These are phyloP conservation scores for Chytriomyces hyalinus DNA, from an alignment of 192 early-diverging fungal species.

Conservation along the genomic window DNA sequence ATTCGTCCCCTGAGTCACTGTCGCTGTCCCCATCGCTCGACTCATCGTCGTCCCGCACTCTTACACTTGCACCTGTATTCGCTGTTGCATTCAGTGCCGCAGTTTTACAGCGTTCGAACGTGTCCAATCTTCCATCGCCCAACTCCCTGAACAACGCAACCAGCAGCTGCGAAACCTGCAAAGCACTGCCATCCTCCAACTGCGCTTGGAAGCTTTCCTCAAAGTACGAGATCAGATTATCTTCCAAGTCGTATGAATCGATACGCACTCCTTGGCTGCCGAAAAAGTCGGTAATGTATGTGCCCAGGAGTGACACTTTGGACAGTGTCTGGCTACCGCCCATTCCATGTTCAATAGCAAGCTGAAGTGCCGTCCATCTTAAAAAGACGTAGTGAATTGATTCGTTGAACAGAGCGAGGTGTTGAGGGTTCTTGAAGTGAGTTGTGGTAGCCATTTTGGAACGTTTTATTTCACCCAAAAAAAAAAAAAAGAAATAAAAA, in stretches of 20 bases:
- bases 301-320: slow-evolving; percentile 33
- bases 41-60: slow-evolving; percentile 66
- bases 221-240: slow-evolving; percentile 54
- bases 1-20: slow-evolving; percentile 16
- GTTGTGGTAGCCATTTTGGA: not conserved
- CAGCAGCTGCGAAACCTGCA: slow-evolving; percentile 79
- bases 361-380: slow-evolving; percentile 60
- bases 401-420: slow-evolving; percentile 43
- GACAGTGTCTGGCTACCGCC: slow-evolving; percentile 38
- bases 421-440: slow-evolving; percentile 9
- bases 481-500: not conserved
- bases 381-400: slow-evolving; percentile 44
- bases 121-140: slow-evolving; percentile 59
- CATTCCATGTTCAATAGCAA: slow-evolving; percentile 53
- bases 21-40: slow-evolving; percentile 71
- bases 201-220: slow-evolving; percentile 58
- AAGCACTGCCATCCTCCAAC: slow-evolving; percentile 80
- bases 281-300: slow-evolving; percentile 51
- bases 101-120: slow-evolving; percentile 68
- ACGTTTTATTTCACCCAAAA: not conserved
- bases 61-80: slow-evolving; percentile 71
- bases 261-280: slow-evolving; percentile 41
- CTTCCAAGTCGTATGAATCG: slow-evolving; percentile 49
- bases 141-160: slow-evolving; percentile 73
- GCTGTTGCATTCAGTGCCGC: slow-evolving; percentile 82